phyloP scores from a whole-genome alignment of 495 filamentous ascomycete genomes.

The Penicillium samsonianum region DNA sequence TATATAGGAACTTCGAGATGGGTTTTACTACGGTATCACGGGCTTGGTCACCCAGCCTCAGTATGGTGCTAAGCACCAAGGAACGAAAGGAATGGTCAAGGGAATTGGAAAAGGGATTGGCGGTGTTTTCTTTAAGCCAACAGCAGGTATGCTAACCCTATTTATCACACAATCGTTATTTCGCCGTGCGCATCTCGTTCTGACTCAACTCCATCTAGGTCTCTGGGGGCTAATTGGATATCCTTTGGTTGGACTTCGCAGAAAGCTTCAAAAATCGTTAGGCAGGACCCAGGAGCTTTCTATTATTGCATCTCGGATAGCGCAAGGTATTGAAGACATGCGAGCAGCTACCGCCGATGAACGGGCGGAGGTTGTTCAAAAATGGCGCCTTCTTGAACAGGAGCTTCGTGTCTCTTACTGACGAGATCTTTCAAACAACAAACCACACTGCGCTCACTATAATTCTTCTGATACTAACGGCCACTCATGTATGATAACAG shows the following conservation, averaged over 20 bases:
- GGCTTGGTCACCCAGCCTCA: slow-evolving; percentile 73
- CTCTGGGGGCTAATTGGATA: slow-evolving; percentile 71
- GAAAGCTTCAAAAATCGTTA: slow-evolving; percentile 61
- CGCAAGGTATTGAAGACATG: slow-evolving; percentile 33
- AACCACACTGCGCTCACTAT: neutral
- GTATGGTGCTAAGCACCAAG: slow-evolving; percentile 67
- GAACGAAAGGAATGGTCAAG: slow-evolving; percentile 67
- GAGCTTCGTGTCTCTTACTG: neutral
- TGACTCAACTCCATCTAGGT: slow-evolving; percentile 26
- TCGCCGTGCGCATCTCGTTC: neutral
- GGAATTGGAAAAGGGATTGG: slow-evolving; percentile 76
- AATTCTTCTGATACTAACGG: neutral
- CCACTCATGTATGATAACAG: neutral
- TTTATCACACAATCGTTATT: neutral
- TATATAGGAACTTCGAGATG: slow-evolving; percentile 63
- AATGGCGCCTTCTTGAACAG: slow-evolving; percentile 24
- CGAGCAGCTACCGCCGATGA: slow-evolving; percentile 18
- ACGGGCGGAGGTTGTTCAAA: slow-evolving; percentile 21
- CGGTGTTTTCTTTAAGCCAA: slow-evolving; percentile 68
- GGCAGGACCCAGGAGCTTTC: slow-evolving; percentile 20
- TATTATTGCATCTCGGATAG: slow-evolving; percentile 27
- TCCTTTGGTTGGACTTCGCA: slow-evolving; percentile 70
- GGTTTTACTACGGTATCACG: slow-evolving; percentile 70
- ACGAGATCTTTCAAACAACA: neutral
- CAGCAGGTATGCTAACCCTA: slow-evolving; percentile 55